Base-by-base conservation (phyloP, 352 stramenopile genomes). In the Phytophthora pseudosyringae region DNA sequence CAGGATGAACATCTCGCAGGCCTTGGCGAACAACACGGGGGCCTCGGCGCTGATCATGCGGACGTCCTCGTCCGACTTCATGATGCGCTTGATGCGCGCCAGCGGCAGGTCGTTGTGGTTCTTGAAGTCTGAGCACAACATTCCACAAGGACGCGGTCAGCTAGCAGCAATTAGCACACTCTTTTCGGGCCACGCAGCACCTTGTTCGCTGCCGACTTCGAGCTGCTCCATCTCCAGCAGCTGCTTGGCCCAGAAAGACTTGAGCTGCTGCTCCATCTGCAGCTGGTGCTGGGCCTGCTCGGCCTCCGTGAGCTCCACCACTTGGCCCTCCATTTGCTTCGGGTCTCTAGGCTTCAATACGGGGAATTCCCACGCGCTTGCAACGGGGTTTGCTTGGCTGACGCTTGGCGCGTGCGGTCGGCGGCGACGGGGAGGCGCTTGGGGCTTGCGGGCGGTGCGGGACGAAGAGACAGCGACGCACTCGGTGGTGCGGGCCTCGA, bases 1-100 rank as follows among this genome's bases (percentile, higher is more conserved):
- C 18, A 99, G 82, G 67, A 99, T 99, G 73, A 99, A 99, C 80
- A 99, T 97, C 83, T 99, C 97, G 57, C 97, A 99, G 1, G 98
- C 98, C 80, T 99, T 99, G 38, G 98, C 97, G 83, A 99, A 99
- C 32, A 99, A 78, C 29, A 99, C 97, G 2, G 97, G 98, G 18
- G 97, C 98, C 75, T 99, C 94, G 13, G 94, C 94, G 60, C 90
- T 98, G 73, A 99, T 99, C 98, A 99, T 99, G 33, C 97, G 80
- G 11, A 99, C 89, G 66, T 96, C 88, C 71, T 99, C 97, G 70
- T 99, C 98, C 38, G 90, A 98, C 83, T 99, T 99, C 98, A 99
- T 99, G 68, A 99, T 99, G 28, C 97, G 86, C 81, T 99, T 99
- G 85, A 99, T 99, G 38, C 98, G 86, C 16, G 97, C 97, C 44